Percentiles rank a stretch among this genome's conserved stretches.
Conservation (phyloP, 306 rosid species). For the Nissolia schottii region DNA sequence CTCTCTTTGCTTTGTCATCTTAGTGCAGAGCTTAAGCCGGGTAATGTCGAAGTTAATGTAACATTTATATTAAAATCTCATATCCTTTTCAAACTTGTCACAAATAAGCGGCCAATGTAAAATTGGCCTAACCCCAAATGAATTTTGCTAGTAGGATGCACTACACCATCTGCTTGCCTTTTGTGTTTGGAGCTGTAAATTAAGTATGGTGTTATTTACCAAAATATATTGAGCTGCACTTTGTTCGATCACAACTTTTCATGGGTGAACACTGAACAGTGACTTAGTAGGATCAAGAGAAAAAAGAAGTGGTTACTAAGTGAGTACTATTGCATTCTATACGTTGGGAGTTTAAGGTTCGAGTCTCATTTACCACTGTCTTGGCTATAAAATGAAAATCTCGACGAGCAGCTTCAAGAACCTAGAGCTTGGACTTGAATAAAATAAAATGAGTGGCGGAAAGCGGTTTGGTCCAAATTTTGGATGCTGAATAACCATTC, state of each 20-base stretch:
- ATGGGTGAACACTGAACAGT: neutral
- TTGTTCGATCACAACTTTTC: neutral
- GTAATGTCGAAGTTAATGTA: neutral
- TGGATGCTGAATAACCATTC: too few species aligned
- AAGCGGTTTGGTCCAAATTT: too few species aligned
- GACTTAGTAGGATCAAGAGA: neutral
- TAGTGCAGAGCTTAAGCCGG: neutral
- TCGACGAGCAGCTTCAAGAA: too few species aligned
- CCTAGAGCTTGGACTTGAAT: too few species aligned
- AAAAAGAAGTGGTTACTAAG: too few species aligned
- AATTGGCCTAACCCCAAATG: neutral
- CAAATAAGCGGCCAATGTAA: neutral
- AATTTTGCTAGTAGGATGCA: neutral
- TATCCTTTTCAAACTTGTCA: neutral
- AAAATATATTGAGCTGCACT: neutral
- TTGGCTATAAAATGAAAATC: too few species aligned
- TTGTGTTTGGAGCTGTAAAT: neutral
- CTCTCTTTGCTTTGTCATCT: neutral
- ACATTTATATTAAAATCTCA: neutral
- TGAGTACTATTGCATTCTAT: too few species aligned
- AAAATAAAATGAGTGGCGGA: too few species aligned
- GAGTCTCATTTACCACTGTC: too few species aligned
- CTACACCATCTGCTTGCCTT: too few species aligned
- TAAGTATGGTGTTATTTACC: neutral
- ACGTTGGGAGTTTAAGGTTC: too few species aligned